These are phyloP conservation scores for Yamadazyma epiphylla DNA, from an alignment of 1,139 yeast genomes.

Conservation along the genomic window DNA sequence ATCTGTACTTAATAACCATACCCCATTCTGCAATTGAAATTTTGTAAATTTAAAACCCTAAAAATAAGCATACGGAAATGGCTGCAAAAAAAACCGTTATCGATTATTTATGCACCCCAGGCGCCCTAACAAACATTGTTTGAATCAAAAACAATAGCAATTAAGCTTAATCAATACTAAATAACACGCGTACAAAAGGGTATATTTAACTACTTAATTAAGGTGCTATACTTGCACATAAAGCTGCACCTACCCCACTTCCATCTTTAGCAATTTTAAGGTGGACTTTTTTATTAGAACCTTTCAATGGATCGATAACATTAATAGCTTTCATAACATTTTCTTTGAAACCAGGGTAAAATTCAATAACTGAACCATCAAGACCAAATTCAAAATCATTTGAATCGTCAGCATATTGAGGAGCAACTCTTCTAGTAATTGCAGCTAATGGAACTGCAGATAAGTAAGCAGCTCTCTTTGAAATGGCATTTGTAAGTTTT, in stretches of 20 bases:
- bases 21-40: too few relatives aligned
- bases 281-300: conserved; percentile 65
- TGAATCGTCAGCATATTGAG: conserved; percentile 47
- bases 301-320: conserved; percentile 64
- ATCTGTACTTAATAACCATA: too few relatives aligned
- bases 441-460: conserved; percentile 91
- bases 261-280: conserved; percentile 89
- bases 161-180: too few relatives aligned
- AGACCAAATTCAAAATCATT: conserved; percentile 86
- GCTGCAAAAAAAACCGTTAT: too few relatives aligned
- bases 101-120: too few relatives aligned
- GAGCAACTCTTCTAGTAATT: conserved; percentile 40
- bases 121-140: too few relatives aligned
- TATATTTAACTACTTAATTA: too few relatives aligned
- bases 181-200: too few relatives aligned
- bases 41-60: too few relatives aligned
- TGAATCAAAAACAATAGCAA: too few relatives aligned
- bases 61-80: too few relatives aligned
- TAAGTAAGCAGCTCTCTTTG: conserved; percentile 79
- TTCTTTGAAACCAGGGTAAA: conserved; percentile 82
- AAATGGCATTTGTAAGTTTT: conserved; percentile 68
- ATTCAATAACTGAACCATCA: conserved; percentile 91
- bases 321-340: conserved; percentile 73
- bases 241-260: conserved; percentile 94
- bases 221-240: conserved; percentile 78